Base-by-base conservation (phyloP, 805 yeast genomes). In the Barnettozyma pratensis region DNA sequence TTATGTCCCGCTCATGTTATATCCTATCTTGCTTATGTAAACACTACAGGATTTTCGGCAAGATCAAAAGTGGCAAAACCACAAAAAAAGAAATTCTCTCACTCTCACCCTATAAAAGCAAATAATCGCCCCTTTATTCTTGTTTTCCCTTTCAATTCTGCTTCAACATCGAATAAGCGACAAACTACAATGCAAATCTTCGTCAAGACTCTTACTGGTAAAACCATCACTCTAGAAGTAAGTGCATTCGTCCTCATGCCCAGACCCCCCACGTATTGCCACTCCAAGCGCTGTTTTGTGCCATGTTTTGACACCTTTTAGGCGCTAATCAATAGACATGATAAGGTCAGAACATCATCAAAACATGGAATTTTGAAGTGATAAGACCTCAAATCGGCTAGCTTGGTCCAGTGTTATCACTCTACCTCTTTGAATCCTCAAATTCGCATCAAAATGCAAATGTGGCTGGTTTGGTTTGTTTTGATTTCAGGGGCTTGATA, bases 191-290 rank as follows among this genome's bases (percentile, higher is more conserved):
- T 87, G 95, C 96, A 87, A 72, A 87, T 87, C 68, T 87, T 87
- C 69, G 96, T 87, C 65, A 87, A 87, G 77, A 87, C 95, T 51
- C 71, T 87, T 68, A 87, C 96, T 36, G 96, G 96, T 68, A 87
- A 87, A 81, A 87, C 96, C 57, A 87, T 87, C 69, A 87, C 96
- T 60, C 73, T 85, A 57, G 91, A 85, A 56, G 74, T 60, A 53
- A 44, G 64, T 72, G 27, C 9, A 32, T 14, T 19, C 19, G 19
- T 19, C 19, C 19, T 19, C 19, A 19, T 19, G 3, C 19, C 19
- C 19, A 19, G 19, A 19, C 19, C 19, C 19, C 19, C 19, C 19
- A 19, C 19, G 3, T 19, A 19, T 19, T 19, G 19, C 19, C 19
- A 2, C 19, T 19, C 19, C 19, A 19, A 19, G 19, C 19, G 19